A percentile compares a stretch with the other conserved stretches of the same genome.
Conservation (phyloP, 768 basidiomycete species). For the Lactarius hatsudake region DNA sequence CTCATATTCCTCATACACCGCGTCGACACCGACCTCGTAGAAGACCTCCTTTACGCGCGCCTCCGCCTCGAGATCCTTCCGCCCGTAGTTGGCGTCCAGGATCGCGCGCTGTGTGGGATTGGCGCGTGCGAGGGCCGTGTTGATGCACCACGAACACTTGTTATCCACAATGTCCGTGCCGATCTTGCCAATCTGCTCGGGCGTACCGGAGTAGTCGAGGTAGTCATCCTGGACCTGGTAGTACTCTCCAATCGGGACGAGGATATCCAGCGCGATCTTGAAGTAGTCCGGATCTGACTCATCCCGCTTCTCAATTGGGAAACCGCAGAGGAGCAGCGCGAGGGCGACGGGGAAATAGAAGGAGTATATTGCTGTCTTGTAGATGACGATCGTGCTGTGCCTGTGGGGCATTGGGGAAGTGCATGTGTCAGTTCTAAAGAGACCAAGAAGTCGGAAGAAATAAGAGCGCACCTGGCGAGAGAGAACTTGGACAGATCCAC, state of each 20-base stretch:
- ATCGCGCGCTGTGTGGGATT: constrained; percentile 52
- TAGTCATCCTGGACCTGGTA: constrained; percentile 99
- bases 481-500: constrained; percentile 90
- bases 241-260: constrained; percentile 92
- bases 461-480: constrained; percentile 60
- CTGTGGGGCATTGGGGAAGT: constrained; percentile 38
- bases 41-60: constrained; percentile 67
- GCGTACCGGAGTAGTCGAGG: constrained; percentile 86
- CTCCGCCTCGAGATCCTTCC: constrained; percentile 54
- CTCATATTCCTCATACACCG: constrained; percentile 77
- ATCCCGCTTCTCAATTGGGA: constrained; percentile 50
- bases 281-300: constrained; percentile 57
- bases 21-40: constrained; percentile 64
- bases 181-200: constrained; percentile 92
- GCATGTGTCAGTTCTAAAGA: neutral
- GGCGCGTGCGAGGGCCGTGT: constrained; percentile 70
- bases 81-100: constrained; percentile 67
- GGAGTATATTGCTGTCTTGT: constrained; percentile 97
- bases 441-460: constrained; percentile 3
- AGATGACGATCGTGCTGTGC: constrained; percentile 88
- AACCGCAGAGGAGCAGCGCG: constrained; percentile 75
- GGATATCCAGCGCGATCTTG: constrained; percentile 71
- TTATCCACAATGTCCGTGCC: constrained; percentile 98
- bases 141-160: constrained; percentile 97
- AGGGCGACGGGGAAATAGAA: constrained; percentile 98